A percentile compares a stretch with the other conserved stretches of the same genome.
Conservation (phyloP, 176 grass and related monocot species). For the Oryza glaberrima region DNA sequence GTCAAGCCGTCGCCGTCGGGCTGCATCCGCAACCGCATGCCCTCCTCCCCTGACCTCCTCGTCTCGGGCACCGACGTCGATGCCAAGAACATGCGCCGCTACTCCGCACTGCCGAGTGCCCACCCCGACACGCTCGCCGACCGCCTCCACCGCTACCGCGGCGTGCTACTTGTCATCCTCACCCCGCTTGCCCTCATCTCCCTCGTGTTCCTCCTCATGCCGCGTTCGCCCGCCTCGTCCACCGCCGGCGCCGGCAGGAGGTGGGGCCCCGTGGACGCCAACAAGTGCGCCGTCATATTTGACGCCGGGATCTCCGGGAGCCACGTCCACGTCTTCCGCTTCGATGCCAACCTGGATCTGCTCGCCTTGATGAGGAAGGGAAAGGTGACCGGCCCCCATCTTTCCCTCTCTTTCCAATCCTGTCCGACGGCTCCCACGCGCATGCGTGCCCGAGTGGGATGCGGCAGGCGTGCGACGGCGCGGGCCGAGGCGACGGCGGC, state of each 20-base stretch:
- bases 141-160: slow-evolving; percentile 73
- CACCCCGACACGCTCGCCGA: slow-evolving; percentile 62
- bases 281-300: slow-evolving; percentile 93
- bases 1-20: slow-evolving; percentile 54
- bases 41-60: slow-evolving; percentile 68
- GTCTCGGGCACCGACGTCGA: neutral
- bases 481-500: no score
- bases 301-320: slow-evolving; percentile 94
- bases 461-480: no score
- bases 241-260: slow-evolving; percentile 18
- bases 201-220: slow-evolving; percentile 78
- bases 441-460: no score
- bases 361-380: neutral
- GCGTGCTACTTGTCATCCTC: slow-evolving; percentile 74
- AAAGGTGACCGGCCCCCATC: no score
- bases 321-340: slow-evolving; percentile 93
- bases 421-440: no score
- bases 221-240: slow-evolving; percentile 27
- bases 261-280: slow-evolving; percentile 15
- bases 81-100: slow-evolving; percentile 65
- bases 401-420: no score
- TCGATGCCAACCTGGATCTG: slow-evolving; percentile 83
- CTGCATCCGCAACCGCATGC: slow-evolving; percentile 74
- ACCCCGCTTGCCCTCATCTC: slow-evolving; percentile 69
- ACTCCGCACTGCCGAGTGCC: slow-evolving; percentile 40